Conservation (phyloP, 495 filamentous ascomycete species). For the Trichoderma reesei region DNA sequence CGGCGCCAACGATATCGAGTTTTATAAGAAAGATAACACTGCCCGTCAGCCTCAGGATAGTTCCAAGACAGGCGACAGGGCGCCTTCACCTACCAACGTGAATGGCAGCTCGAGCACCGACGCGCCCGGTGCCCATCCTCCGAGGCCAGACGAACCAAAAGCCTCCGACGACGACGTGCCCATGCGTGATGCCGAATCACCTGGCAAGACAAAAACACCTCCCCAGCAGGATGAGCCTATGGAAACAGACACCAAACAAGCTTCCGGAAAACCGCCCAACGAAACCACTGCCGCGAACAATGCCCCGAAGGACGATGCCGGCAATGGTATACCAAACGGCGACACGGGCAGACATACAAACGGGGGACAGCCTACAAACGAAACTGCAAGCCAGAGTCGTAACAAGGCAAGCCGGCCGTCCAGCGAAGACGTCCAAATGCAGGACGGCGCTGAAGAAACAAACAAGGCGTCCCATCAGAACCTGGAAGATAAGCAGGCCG, state of each 20-base stretch:
- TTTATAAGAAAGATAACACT: slow-evolving; percentile 35
- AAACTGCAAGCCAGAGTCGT: slow-evolving; percentile 2
- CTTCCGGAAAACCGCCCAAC: not conserved
- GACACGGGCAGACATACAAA: not conserved
- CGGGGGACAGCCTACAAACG: not conserved
- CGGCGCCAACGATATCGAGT: slow-evolving; percentile 41
- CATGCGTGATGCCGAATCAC: slow-evolving; percentile 18
- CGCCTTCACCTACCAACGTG: slow-evolving; percentile 1
- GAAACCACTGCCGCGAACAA: no score
- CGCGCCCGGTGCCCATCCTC: not conserved
- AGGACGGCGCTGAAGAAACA: not conserved
- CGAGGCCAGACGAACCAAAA: not conserved
- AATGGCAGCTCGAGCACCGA: not conserved
- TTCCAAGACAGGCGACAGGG: slow-evolving; percentile 7
- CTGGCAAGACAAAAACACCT: slow-evolving; percentile 10
- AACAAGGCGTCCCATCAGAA: not conserved
- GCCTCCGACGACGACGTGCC: slow-evolving; percentile 14
- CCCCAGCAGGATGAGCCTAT: slow-evolving; percentile 2
- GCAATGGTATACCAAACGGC: slow-evolving; percentile 8
- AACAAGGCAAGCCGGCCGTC: not conserved
- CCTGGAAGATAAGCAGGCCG: not conserved
- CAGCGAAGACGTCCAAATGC: slow-evolving; percentile 1
- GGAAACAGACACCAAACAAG: not conserved
- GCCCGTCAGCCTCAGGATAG: slow-evolving; percentile 18
- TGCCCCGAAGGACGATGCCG: not conserved